Evolutionary conservation across 805 yeast species (phyloP).

Genomic region (Lipomyces orientalis): DNA sequence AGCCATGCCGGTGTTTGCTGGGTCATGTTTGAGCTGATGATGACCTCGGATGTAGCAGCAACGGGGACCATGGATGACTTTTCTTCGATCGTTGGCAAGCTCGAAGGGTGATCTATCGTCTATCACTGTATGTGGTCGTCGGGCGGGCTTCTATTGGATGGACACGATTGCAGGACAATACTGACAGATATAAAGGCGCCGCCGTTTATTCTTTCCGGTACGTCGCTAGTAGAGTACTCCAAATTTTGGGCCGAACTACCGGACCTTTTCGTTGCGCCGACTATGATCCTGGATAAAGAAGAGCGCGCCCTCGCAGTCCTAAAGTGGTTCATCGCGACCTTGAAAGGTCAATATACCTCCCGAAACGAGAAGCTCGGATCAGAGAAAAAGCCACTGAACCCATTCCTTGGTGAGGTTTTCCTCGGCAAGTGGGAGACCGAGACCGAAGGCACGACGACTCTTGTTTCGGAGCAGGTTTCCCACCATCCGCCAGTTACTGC

Average conservation of each 20-base stretch:
- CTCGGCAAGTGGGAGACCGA: conserved; percentile 79
- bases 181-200: conserved; percentile 62
- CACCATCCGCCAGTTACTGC: conserved; percentile 99
- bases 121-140: conserved; percentile 55
- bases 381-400: conserved; percentile 96
- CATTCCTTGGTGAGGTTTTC: conserved; percentile 92
- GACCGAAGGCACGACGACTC: conserved; percentile 72
- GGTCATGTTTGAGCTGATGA: background rate
- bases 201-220: conserved; percentile 91
- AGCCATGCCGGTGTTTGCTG: background rate
- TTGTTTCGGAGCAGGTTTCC: conserved; percentile 90
- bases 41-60: conserved; percentile 25
- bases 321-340: conserved; percentile 88
- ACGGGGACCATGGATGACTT: conserved; percentile 80
- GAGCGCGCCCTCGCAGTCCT: conserved; percentile 81
- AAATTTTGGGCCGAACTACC: conserved; percentile 92
- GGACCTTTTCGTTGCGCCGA: conserved; percentile 77
- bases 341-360: conserved; percentile 91
- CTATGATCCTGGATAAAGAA: conserved; percentile 51
- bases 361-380: conserved; percentile 91
- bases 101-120: conserved; percentile 93
- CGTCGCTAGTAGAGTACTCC: conserved; percentile 87
- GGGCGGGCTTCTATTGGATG: background rate
- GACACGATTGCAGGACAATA: background rate
- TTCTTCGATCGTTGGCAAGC: conserved; percentile 86